Percentiles rank a stretch among this genome's conserved stretches.
phyloP scores from a whole-genome alignment of 2,329 filamentous ascomycete genomes.

The Penicillium sp. region DNA sequence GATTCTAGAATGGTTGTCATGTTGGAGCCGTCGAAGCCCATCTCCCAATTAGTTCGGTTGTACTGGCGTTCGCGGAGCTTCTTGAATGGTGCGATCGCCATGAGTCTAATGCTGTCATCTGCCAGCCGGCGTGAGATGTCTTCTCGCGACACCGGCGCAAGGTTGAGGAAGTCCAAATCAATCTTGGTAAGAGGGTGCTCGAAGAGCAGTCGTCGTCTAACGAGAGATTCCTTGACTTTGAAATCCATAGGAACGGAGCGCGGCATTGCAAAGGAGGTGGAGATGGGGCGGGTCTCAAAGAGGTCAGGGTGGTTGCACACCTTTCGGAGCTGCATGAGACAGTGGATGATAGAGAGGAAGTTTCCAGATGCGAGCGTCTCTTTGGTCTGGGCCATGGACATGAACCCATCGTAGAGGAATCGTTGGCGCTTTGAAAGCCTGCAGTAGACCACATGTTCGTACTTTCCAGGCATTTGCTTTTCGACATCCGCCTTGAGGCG shows the following conservation, averaged over 20 bases:
- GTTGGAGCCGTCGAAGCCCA: conserved; percentile 65
- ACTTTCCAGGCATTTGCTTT: conserved; percentile 98
- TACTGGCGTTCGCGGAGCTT: conserved; percentile 73
- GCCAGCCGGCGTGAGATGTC: conserved; percentile 57
- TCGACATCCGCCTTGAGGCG: conserved; percentile 95
- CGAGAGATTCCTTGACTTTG: conserved; percentile 68
- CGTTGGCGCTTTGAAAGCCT: conserved; percentile 92
- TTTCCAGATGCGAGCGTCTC: conserved; percentile 89
- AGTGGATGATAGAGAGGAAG: conserved; percentile 97
- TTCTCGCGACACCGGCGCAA: conserved; percentile 74
- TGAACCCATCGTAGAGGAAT: conserved; percentile 94
- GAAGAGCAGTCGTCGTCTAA: conserved; percentile 68
- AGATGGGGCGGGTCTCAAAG: conserved; percentile 93
- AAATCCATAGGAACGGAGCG: conserved; percentile 76
- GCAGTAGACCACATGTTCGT: conserved; percentile 95
- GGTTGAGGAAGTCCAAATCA: conserved; percentile 75
- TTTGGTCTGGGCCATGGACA: conserved; percentile 85
- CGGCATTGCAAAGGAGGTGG: conserved; percentile 92
- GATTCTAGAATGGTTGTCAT: conserved; percentile 70
- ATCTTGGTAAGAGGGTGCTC: conserved; percentile 64
- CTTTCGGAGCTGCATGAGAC: conserved; percentile 94
- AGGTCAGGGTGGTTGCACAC: conserved; percentile 98
- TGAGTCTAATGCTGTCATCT: conserved; percentile 64
- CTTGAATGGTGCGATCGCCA: conserved; percentile 69
- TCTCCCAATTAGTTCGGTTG: conserved; percentile 54